phyloP scores from a whole-genome alignment of 352 stramenopile genomes.

The Ochromonadaceae sp. region DNA sequence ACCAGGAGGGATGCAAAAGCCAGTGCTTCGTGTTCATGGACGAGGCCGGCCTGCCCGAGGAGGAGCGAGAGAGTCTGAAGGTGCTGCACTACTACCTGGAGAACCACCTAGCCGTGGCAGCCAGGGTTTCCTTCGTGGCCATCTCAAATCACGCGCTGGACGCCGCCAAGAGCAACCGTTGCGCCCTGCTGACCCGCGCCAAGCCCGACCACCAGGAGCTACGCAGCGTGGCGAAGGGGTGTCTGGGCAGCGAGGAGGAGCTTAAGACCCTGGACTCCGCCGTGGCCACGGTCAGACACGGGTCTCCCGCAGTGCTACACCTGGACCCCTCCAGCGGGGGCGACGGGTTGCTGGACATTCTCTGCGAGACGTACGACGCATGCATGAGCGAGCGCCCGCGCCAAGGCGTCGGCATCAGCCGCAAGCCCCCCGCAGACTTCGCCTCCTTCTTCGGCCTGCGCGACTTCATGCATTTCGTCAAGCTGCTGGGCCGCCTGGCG shows the following conservation, averaged over 20 bases:
- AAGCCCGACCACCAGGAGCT: constrained; percentile 33
- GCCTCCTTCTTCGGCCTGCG: constrained; percentile 35
- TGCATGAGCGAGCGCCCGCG: constrained; percentile 13
- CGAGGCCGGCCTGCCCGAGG: constrained; percentile 35
- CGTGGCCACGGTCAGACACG: no score
- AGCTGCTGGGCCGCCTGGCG: constrained; percentile 16
- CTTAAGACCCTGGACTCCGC: neutral
- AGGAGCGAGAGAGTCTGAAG: constrained; percentile 34
- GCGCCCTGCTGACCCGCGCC: constrained; percentile 26
- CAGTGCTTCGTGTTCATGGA: constrained; percentile 35
- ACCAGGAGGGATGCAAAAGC: constrained; percentile 5
- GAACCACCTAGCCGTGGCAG: constrained; percentile 29
- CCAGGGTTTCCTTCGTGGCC: constrained; percentile 32
- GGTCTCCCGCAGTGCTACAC: no score
- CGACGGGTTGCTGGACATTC: neutral
- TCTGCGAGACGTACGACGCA: constrained; percentile 3
- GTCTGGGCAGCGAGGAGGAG: constrained; percentile 18
- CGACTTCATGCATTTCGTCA: constrained; percentile 29
- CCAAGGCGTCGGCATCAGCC: no score
- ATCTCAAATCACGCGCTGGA: constrained; percentile 36
- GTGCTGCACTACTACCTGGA: constrained; percentile 37
- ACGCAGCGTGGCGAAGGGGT: constrained; percentile 26
- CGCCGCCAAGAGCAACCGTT: constrained; percentile 37
- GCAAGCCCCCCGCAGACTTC: constrained; percentile 16
- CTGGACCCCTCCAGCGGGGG: no score